A percentile compares a stretch with the other conserved stretches of the same genome.
Conservation (phyloP, 2,329 filamentous ascomycete species). For the Neonectria coccinea region DNA sequence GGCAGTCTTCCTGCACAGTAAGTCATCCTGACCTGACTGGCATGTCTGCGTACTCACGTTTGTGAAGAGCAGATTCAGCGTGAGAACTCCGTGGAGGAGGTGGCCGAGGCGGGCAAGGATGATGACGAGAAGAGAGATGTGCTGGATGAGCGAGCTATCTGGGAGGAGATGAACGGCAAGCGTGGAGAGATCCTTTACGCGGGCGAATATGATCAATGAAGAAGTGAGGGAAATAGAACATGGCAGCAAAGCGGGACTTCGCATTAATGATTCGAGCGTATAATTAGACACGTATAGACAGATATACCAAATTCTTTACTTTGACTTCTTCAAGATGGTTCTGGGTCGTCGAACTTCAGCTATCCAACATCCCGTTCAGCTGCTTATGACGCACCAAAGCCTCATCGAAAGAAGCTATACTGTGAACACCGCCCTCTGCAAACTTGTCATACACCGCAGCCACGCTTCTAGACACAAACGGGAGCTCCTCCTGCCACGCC, state of each 20-base stretch:
- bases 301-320: no score
- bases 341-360: neutral
- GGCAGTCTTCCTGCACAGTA: slow-evolving; percentile 68
- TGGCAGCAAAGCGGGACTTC: neutral
- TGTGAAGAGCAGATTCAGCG: slow-evolving; percentile 53
- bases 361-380: slow-evolving; percentile 51
- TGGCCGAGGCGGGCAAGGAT: slow-evolving; percentile 46
- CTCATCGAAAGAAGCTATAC: slow-evolving; percentile 53
- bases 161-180: slow-evolving; percentile 59
- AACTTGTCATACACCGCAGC: slow-evolving; percentile 68
- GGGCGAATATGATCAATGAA: slow-evolving; percentile 53
- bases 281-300: neutral
- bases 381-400: slow-evolving; percentile 61
- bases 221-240: neutral
- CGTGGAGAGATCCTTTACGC: slow-evolving; percentile 59
- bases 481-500: slow-evolving; percentile 60
- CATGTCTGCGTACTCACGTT: slow-evolving; percentile 3
- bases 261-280: neutral
- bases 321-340: neutral
- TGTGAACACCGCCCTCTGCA: slow-evolving; percentile 49
- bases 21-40: slow-evolving; percentile 40
- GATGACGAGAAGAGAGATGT: slow-evolving; percentile 45
- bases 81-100: slow-evolving; percentile 52
- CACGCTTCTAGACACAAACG: slow-evolving; percentile 60
- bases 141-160: slow-evolving; percentile 55